Base-by-base conservation (phyloP, 805 yeast species). In the Nakazawaea populi region DNA sequence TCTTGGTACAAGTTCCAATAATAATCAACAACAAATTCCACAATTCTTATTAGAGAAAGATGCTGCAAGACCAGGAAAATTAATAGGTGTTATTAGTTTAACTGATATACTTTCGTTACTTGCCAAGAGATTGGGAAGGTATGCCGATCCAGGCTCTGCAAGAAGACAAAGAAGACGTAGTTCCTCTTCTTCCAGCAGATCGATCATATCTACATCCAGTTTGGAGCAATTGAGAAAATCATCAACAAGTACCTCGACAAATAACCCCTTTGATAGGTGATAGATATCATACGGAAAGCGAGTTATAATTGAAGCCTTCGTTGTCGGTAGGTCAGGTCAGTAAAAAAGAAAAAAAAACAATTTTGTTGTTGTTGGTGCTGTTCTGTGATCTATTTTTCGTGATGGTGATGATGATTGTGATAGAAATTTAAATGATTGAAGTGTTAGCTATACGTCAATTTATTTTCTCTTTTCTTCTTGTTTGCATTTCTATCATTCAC, bases 51-150 rank as follows among this genome's bases (percentile, higher is more conserved):
- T 38, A 9, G 63, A 60, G 12, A 59, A 63, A 29, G 65, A 62
- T 18, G 64, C 66, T 47, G 83, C 85, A 42, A 72, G 83, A 48
- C 82, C 89, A 2, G 97, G 97, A 12, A 87, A 83, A 62, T 75
- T 92, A 54, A 80, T 89, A 49, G 98, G 98, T 40, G 98, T 94
- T 29, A 83, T 94, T 3, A 88, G 97, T 4, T 72, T 94, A 58
- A 92, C 98, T 0, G 99, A 92, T 67, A 85, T 92, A 35, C 70
- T 94, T 46, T 88, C 91, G 14, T 69, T 89, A 42, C 76, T 92
- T 55, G 96, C 96, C 7, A 77, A 83, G 58, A 80, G 79, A 36
- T 76, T 83, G 52, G 96, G 96, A 3, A 79, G 79, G 60, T 63
- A 64, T 46, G 83, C 89, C 28, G 97, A 92, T 63, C 98, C 99